Base-by-base conservation (phyloP, 371 early-diverging fungal genomes). In the Mortierella sp. region DNA sequence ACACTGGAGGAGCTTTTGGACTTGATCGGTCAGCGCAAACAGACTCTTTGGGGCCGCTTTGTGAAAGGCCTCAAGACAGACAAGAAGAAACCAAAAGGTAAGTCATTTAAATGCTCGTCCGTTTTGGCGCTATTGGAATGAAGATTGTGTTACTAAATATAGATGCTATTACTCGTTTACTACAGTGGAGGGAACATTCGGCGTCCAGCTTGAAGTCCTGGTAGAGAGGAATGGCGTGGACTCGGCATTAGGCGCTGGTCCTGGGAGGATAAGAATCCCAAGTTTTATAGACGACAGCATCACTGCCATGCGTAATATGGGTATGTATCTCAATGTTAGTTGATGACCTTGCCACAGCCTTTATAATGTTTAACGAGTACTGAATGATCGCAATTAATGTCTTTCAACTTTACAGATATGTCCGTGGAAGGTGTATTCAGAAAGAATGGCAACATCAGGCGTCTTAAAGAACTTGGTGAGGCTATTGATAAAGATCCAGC, bases 381-480 rank as follows among this genome's bases (percentile, higher is more conserved):
- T n/a, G n/a, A n/a, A n/a, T n/a, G n/a, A n/a, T n/a, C n/a, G n/a
- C n/a, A n/a, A n/a, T n/a, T n/a, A n/a, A n/a, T n/a, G n/a, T n/a
- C 86, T 84, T 26, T 85, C 19, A 23, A n/a, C 56, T 29, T 13
- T 54, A 22, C 72, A 93, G 95, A 97, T 71, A 86, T 98, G 88
- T 86, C 92, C 0, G 88, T 91, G 26, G 98, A 98, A 83, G 99
- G 99, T 1, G 93, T 98, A 4, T 98, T 98, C 86, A 91, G 99
- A 66, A 98, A 97, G 83, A 98, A 97, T 83, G 99, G 99, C 12
- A 98, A 98, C 75, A 96, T 98, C 70, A 85, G 95, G 54, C 86
- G 94, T 26, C 85, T 98, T 26, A 94, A 93, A 43, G 89, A 91
- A 29, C 75, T 96, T 32, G 85, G 89, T 10, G 96, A 96, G 26